Percentiles rank a stretch among this genome's conserved stretches.
phyloP scores from a whole-genome alignment of 1,284 basidiomycete genomes.

The Marasmius tenuissimus region DNA sequence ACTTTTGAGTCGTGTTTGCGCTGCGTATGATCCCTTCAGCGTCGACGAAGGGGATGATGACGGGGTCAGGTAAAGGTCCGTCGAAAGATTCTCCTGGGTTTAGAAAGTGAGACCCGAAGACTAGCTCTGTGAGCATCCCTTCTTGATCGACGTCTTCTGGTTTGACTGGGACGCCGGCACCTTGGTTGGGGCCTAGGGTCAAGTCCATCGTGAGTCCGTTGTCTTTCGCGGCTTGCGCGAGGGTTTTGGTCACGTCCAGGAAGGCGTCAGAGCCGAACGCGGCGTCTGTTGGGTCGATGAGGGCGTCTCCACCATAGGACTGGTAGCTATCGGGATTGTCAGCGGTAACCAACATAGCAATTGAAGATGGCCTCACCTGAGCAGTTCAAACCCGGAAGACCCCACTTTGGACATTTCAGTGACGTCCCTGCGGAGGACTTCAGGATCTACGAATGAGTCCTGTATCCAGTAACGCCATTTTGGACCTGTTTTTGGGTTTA shows the following conservation, averaged over 20 bases:
- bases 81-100: slow-evolving; percentile 11
- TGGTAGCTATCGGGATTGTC: not conserved
- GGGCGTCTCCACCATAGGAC: slow-evolving; percentile 1
- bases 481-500: slow-evolving; percentile 7
- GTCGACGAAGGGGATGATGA: slow-evolving; percentile 10
- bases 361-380: slow-evolving; percentile 14
- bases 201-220: slow-evolving; percentile 19
- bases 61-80: slow-evolving; percentile 13
- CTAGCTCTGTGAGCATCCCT: slow-evolving; percentile 19
- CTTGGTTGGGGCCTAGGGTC: slow-evolving; percentile 16
- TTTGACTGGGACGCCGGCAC: slow-evolving; percentile 17
- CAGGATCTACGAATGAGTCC: slow-evolving; percentile 13
- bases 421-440: slow-evolving; percentile 13
- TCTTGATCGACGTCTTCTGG: slow-evolving; percentile 17
- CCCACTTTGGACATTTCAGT: slow-evolving; percentile 15
- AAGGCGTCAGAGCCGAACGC: slow-evolving; percentile 19
- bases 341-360: no score
- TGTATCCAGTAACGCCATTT: slow-evolving; percentile 21
- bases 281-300: slow-evolving; percentile 16
- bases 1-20: slow-evolving; percentile 16
- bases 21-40: slow-evolving; percentile 9
- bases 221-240: slow-evolving; percentile 13
- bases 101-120: slow-evolving; percentile 17
- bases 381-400: slow-evolving; percentile 15
- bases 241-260: slow-evolving; percentile 10